Evolutionary conservation across 768 basidiomycete genomes (phyloP), one percentile per base, ranked within the genome.

Genomic region (Lactifluus volemus): DNA sequence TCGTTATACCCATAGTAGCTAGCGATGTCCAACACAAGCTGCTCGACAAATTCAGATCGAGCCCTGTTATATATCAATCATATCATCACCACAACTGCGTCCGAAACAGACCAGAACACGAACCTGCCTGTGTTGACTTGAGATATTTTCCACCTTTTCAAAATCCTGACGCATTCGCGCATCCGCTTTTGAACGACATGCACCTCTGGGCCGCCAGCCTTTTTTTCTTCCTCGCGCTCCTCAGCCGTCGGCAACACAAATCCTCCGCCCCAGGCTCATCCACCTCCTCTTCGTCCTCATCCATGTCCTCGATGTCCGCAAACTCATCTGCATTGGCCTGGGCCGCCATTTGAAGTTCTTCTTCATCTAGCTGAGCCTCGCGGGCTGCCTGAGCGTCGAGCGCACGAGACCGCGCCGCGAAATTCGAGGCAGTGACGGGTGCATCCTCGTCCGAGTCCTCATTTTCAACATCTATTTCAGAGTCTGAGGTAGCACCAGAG

Each of bases 1-100:
- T 89, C 86, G 68, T 98, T 98, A 76, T 99, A 99, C 32, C 97
- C 97, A 70, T 98, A 98, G 76, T 99, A 98, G 69, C 83, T 93
- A 29, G 86, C 86, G 66, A 98, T 93, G 67, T 99, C 97, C 30
- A 84, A 77, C 11, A 94, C 75, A 51, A 99, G 76, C 71, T 98
- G 96, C 45, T 87, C 84, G 34, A 88, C 80, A 65, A 98, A 95
- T 69, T 99, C 96, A 38, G 92, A 83, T 36, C 97, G 81, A 61
- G 92, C 82, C 65, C 96, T 97, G 69, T 63, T 29, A 34, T n/a
- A 34, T n/a, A 21, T 48, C 39, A 5, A 58, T n/a, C 53, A 60
- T 47, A 7, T 61, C 61, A 34, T 53, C 47, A 39, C 12, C 5
- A 32, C 49, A 53, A 29, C 62, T 59, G 60, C 8, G 30, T 48